Conservation (phyloP, 345 rosid species). For the Dipteronia dyeriana region DNA sequence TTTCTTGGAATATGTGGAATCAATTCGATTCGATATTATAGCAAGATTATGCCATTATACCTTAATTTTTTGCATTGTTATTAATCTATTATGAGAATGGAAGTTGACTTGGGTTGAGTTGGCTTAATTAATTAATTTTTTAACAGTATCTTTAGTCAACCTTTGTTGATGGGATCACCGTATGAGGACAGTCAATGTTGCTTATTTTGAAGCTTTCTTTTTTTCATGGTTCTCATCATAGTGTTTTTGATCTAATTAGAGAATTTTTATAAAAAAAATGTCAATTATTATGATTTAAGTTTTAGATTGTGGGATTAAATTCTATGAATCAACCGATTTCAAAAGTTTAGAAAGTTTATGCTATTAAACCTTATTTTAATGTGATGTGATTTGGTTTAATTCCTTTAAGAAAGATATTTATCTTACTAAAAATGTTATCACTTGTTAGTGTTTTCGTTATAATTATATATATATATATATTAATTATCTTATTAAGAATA, state of each 20-base stretch:
- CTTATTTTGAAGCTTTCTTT: background rate
- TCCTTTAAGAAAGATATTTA: too few species aligned
- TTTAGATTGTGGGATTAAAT: too few species aligned
- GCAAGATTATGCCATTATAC: constrained; percentile 17
- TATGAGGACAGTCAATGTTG: background rate
- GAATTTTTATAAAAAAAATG: too few species aligned
- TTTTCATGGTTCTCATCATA: background rate
- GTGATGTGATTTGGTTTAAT: too few species aligned
- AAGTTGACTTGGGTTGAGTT: constrained; percentile 14
- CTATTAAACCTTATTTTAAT: too few species aligned
- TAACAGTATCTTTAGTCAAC: constrained; percentile 8
- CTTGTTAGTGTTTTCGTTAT: too few species aligned
- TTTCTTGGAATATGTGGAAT: constrained; percentile 18
- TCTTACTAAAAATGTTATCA: too few species aligned
- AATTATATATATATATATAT: too few species aligned
- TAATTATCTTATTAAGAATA: too few species aligned
- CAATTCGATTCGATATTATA: constrained; percentile 12
- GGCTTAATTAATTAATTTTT: background rate
- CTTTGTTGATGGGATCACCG: background rate
- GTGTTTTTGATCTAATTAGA: background rate
- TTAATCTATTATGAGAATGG: background rate
- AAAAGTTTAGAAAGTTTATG: too few species aligned
- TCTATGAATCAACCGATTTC: too few species aligned
- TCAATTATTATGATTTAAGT: too few species aligned
- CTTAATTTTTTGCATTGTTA: background rate